Evolutionary conservation across 495 filamentous ascomycete species (phyloP).

Genomic region (Xylaria cubensis): DNA sequence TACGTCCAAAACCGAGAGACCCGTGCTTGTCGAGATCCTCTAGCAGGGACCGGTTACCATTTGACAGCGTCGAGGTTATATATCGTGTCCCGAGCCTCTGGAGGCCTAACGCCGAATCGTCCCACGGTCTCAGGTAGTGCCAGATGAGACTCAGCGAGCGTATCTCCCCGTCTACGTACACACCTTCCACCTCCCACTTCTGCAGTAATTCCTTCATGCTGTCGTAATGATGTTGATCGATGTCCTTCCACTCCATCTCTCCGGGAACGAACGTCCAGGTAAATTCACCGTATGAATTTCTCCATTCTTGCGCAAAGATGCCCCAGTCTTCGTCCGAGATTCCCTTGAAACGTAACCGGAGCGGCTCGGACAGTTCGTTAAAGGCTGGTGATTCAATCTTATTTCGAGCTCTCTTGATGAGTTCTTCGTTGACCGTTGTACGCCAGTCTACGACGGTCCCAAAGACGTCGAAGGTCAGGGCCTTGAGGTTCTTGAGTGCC

Average conservation of each 20-base stretch:
- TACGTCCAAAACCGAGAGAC: constrained; percentile 63
- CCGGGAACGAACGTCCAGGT: constrained; percentile 60
- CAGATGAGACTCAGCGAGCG: constrained; percentile 65
- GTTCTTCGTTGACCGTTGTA: constrained; percentile 59
- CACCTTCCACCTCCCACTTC: constrained; percentile 57
- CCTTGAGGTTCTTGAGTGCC: constrained; percentile 43
- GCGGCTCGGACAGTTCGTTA: constrained; percentile 49
- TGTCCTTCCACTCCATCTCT: constrained; percentile 52
- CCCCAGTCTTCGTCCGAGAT: constrained; percentile 66
- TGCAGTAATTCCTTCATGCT: constrained; percentile 64
- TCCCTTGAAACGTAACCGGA: constrained; percentile 54
- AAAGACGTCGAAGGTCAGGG: constrained; percentile 68
- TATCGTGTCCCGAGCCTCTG: constrained; percentile 59
- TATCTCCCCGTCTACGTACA: constrained; percentile 67
- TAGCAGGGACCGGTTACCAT: constrained; percentile 73
- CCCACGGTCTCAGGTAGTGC: constrained; percentile 76
- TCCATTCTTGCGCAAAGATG: constrained; percentile 71
- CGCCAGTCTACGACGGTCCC: constrained; percentile 82
- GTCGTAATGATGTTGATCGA: constrained; percentile 73
- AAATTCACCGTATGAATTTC: constrained; percentile 66
- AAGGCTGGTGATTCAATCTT: constrained; percentile 44
- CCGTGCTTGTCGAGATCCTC: constrained; percentile 66
- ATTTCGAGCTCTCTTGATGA: constrained; percentile 56
- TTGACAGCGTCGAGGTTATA: constrained; percentile 71
- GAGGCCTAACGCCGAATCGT: constrained; percentile 66